Base-by-base conservation (phyloP, 768 basidiomycete species). In the Cystofilobasidium macerans region DNA sequence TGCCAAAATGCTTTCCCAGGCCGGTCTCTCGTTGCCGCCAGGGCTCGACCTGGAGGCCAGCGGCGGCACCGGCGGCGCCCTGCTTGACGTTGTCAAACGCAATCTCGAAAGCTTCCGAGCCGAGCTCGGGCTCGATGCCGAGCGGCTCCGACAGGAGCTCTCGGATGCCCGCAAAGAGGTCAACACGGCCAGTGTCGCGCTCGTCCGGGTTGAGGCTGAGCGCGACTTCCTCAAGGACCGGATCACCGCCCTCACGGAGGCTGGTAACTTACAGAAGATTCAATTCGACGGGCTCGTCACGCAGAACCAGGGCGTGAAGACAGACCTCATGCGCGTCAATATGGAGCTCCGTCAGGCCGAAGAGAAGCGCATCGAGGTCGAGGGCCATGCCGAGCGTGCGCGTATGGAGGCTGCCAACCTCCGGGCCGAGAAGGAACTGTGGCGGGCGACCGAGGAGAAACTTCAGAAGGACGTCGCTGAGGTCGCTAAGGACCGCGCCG, bases 341-440 rank as follows among this genome's bases (percentile, higher is more conserved):
- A 85, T 89, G 65, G 84, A 68, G 28, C 59, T 67, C 18, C 65
- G 16, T 48, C 32, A n/a, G 61, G 61, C 67, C 28, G 62, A 62
- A 33, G 62, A 68, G 26, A 64, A 58, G 47, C 43, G 62, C n/a
- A 68, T 68, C 47, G 47, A 63, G 22, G 57, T 61, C 45, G 67
- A 68, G 48, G 67, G 56, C 18, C 30, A 35, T 11, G 57, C 86
- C 20, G 89, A 93, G 69, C 85, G 87, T 65, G 78, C 91, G 43
- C 84, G 89, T 13, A 89, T 87, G 70, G 93, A 97, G 71, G 83
- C 81, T 69, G 87, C 88, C 2, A 93, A 89, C 74, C 81, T 95
- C 22, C 84, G 87, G 48, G 92, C 91, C 0, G 94, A 98, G 81
- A 93, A 90, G 79, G 86, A 84, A 72, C 88, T 93, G 40, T 90